Percentiles rank a stretch among this genome's conserved stretches.
Evolutionary conservation across 2,329 filamentous ascomycete genomes (phyloP).

Genomic region (Lanzia echinophila): DNA sequence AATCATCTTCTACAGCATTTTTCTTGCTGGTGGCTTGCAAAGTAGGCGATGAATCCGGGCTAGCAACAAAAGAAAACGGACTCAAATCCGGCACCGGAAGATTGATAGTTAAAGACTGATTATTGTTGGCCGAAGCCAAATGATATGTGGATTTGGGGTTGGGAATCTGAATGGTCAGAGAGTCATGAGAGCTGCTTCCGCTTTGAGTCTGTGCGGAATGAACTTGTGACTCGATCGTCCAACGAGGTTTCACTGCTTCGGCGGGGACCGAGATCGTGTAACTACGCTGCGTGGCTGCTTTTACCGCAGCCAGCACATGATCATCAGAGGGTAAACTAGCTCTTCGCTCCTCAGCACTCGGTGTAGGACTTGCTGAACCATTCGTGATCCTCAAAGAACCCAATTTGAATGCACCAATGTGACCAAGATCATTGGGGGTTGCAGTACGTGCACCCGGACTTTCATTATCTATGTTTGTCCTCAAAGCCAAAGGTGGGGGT

Average conservation of each 20-base stretch:
- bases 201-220: not conserved
- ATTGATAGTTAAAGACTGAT: slow-evolving; percentile 20
- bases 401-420: slow-evolving; percentile 55
- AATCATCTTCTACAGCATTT: slow-evolving; percentile 41
- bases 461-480: slow-evolving; percentile 2
- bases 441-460: slow-evolving; percentile 18
- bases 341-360: slow-evolving; percentile 31
- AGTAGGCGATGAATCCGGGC: slow-evolving; percentile 27
- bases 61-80: slow-evolving; percentile 33
- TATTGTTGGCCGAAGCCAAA: not conserved
- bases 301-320: not conserved
- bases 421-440: slow-evolving; percentile 47
- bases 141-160: not conserved
- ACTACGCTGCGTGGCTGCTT: slow-evolving; percentile 15
- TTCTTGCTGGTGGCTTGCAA: slow-evolving; percentile 43
- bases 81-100: slow-evolving; percentile 26
- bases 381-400: slow-evolving; percentile 58
- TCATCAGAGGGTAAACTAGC: slow-evolving; percentile 7
- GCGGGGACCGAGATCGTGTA: slow-evolving; percentile 19
- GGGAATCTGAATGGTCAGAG: slow-evolving; percentile 9
- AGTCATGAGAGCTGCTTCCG: not conserved
- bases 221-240: slow-evolving; percentile 12
- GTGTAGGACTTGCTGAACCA: slow-evolving; percentile 45
- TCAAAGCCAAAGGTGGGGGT: slow-evolving; percentile 1
- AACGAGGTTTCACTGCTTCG: slow-evolving; percentile 16